A percentile compares a stretch with the other conserved stretches of the same genome.
Conservation (phyloP, 805 yeast genomes). For the Metschnikowia cerradonensis region DNA sequence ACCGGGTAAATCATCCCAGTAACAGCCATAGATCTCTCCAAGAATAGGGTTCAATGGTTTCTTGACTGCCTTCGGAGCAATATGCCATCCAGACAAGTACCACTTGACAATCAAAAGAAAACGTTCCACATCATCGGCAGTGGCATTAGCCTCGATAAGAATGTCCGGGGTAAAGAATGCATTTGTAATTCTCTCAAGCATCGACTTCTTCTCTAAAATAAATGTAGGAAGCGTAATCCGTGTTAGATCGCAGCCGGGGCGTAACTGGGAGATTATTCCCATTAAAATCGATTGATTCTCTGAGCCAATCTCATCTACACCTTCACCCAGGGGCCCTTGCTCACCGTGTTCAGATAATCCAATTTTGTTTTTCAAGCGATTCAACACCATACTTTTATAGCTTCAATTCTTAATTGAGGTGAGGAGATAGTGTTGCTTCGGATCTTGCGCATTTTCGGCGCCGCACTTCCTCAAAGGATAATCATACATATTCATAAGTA, state of each 20-base stretch:
- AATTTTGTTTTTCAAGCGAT: constrained; percentile 5
- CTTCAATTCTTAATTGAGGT: neutral
- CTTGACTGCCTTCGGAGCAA: constrained; percentile 97
- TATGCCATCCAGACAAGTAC: constrained; percentile 97
- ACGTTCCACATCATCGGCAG: constrained; percentile 58
- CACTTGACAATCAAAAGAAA: constrained; percentile 75
- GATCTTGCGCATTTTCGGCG: neutral
- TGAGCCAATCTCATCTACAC: constrained; percentile 81
- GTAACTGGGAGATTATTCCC: constrained; percentile 84
- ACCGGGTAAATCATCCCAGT: constrained; percentile 81
- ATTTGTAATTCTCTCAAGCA: constrained; percentile 94
- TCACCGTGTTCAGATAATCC: neutral
- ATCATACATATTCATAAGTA: neutral
- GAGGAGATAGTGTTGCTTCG: neutral
- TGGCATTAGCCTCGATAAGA: constrained; percentile 61
- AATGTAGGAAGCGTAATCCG: constrained; percentile 94
- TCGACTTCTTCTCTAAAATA: constrained; percentile 88
- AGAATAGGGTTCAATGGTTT: constrained; percentile 93
- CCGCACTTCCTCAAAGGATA: neutral
- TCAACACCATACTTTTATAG: constrained; percentile 5
- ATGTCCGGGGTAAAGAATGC: constrained; percentile 77
- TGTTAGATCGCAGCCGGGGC: constrained; percentile 89
- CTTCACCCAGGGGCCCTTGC: constrained; percentile 28
- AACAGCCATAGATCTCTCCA: constrained; percentile 87
- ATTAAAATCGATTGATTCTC: constrained; percentile 69